phyloP scores from a whole-genome alignment of 1,284 basidiomycete genomes.

The Puccinia horiana region DNA sequence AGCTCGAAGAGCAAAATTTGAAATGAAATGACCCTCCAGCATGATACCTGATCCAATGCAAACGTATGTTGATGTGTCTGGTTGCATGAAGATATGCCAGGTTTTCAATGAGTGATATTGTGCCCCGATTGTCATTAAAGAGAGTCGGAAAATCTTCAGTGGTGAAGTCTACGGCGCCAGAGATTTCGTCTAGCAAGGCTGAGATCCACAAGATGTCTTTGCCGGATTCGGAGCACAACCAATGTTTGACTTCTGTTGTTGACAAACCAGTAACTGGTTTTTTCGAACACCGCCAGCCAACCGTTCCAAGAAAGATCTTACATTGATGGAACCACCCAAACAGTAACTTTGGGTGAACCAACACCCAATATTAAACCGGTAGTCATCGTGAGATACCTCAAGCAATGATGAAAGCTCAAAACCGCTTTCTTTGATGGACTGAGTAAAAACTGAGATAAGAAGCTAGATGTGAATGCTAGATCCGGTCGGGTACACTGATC shows the following conservation, averaged over 20 bases:
- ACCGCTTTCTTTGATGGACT: background rate
- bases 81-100: slow-evolving; percentile 3
- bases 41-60: slow-evolving; percentile 2
- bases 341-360: background rate
- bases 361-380: background rate
- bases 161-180: background rate
- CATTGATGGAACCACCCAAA: background rate
- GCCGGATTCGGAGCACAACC: background rate
- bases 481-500: slow-evolving; percentile 17
- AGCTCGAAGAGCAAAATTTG: background rate
- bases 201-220: background rate
- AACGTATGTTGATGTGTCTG: background rate
- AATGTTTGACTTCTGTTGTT: slow-evolving; percentile 8
- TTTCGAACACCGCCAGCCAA: slow-evolving; percentile 13
- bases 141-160: background rate
- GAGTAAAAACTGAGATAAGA: background rate
- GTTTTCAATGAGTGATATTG: background rate
- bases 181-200: background rate
- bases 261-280: background rate
- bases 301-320: background rate
- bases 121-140: background rate
- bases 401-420: background rate
- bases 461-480: background rate
- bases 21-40: background rate
- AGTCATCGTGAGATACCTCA: background rate